Evolutionary conservation across 192 early-diverging fungal genomes (phyloP).

Genomic region (Allomyces macrogynus): DNA sequence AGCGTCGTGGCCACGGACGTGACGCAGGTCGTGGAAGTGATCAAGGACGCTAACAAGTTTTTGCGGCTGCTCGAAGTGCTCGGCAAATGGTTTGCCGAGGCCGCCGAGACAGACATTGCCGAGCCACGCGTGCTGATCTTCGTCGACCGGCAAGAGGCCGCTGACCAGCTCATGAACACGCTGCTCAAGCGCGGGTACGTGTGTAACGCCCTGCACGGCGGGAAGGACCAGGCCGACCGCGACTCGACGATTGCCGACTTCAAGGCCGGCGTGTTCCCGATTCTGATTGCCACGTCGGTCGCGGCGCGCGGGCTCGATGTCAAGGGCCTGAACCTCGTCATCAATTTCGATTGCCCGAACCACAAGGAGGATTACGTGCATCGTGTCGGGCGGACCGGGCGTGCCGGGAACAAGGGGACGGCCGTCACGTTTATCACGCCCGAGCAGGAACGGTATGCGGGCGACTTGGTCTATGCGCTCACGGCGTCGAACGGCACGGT

Average conservation of each 20-base stretch:
- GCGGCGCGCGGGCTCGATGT: slow-evolving; percentile 92
- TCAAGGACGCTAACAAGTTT: slow-evolving; percentile 61
- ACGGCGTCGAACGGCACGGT: slow-evolving; percentile 52
- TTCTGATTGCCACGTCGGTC: slow-evolving; percentile 90
- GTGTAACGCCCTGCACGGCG: slow-evolving; percentile 84
- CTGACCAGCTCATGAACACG: slow-evolving; percentile 70
- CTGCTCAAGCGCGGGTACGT: slow-evolving; percentile 65
- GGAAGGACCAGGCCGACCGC: slow-evolving; percentile 77
- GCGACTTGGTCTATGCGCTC: slow-evolving; percentile 73
- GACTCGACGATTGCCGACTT: slow-evolving; percentile 88
- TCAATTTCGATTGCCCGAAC: slow-evolving; percentile 95
- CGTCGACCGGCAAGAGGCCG: slow-evolving; percentile 87
- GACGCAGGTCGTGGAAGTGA: slow-evolving; percentile 72
- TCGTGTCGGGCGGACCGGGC: slow-evolving; percentile 90
- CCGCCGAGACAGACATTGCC: slow-evolving; percentile 13
- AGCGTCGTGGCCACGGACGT: slow-evolving; percentile 75
- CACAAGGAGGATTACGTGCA: slow-evolving; percentile 99
- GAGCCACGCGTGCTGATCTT: slow-evolving; percentile 69
- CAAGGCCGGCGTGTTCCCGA: slow-evolving; percentile 67
- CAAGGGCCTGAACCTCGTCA: slow-evolving; percentile 72
- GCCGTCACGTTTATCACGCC: slow-evolving; percentile 92
- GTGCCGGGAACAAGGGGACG: slow-evolving; percentile 92
- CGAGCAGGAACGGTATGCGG: slow-evolving; percentile 83
- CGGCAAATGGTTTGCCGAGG: slow-evolving; percentile 52
- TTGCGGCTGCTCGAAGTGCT: slow-evolving; percentile 69